phyloP scores from a whole-genome alignment of 1,284 basidiomycete genomes.

The Cutaneotrichosporon cyanovorans region DNA sequence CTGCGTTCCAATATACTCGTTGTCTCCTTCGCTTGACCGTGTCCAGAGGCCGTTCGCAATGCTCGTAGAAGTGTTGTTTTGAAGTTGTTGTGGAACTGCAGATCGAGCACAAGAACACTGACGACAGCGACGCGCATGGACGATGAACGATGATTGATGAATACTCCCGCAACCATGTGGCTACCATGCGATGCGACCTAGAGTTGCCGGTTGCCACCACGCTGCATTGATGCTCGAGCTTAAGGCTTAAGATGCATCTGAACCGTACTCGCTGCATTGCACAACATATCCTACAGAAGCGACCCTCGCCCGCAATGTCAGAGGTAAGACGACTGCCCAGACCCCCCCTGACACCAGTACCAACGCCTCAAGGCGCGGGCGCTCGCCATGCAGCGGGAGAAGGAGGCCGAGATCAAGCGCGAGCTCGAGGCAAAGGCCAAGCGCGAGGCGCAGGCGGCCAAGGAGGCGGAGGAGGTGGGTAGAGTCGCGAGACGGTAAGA shows the following conservation, averaged over 20 bases:
- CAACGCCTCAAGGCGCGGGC: conserved; percentile 33
- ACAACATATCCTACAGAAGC: too few relatives aligned
- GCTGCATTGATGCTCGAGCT: too few relatives aligned
- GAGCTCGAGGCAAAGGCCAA: conserved; percentile 33
- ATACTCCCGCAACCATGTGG: too few relatives aligned
- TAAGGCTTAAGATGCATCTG: too few relatives aligned
- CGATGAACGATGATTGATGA: too few relatives aligned
- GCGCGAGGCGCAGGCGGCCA: conserved; percentile 28
- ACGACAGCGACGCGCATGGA: conserved; percentile 7
- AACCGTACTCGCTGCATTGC: too few relatives aligned
- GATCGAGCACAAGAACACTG: conserved; percentile 1
- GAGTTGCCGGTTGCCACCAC: too few relatives aligned
- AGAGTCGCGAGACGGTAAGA: neutral
- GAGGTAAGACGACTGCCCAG: conserved; percentile 1
- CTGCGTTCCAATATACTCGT: neutral
- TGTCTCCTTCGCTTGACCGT: neutral
- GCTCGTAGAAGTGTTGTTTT: neutral
- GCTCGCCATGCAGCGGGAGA: conserved; percentile 31
- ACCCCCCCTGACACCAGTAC: conserved; percentile 22
- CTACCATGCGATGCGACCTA: too few relatives aligned
- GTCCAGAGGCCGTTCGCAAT: neutral
- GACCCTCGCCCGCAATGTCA: conserved; percentile 11
- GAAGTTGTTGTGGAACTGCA: neutral
- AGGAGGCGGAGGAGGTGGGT: conserved; percentile 39
- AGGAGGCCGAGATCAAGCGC: conserved; percentile 29